Evolutionary conservation across 2,329 filamentous ascomycete species (phyloP).

Genomic region (Fusarium sp.): DNA sequence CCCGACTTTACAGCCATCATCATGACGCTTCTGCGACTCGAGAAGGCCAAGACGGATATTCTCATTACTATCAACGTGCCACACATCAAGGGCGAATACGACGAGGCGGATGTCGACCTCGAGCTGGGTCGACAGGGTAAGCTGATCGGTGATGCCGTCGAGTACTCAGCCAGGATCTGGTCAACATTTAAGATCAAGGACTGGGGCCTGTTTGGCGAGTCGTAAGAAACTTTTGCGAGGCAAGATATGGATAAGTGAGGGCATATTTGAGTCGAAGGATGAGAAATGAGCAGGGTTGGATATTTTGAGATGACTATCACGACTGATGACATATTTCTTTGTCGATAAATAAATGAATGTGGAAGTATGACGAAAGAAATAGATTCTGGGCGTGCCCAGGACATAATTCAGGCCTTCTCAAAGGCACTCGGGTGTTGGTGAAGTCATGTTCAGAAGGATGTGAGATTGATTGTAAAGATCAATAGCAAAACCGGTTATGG

Average conservation of each 20-base stretch:
- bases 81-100: constrained; percentile 79
- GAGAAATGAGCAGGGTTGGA: constrained; percentile 6
- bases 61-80: constrained; percentile 90
- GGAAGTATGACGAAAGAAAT: background rate
- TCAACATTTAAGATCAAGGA: constrained; percentile 81
- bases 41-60: constrained; percentile 80
- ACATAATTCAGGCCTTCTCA: background rate
- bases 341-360: constrained; percentile 6
- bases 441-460: too few relatives aligned
- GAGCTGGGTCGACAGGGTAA: constrained; percentile 72
- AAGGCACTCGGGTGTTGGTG: background rate
- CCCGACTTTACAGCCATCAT: constrained; percentile 79
- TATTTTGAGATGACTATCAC: constrained; percentile 30
- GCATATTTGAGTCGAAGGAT: background rate
- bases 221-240: constrained; percentile 16
- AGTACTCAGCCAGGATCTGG: constrained; percentile 75
- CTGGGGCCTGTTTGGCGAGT: constrained; percentile 75
- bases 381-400: background rate
- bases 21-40: constrained; percentile 80
- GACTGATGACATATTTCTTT: constrained; percentile 36
- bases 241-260: background rate
- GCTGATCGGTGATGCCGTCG: constrained; percentile 74
- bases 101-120: constrained; percentile 76
- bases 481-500: too few relatives aligned
- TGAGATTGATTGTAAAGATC: too few relatives aligned